Evolutionary conservation across 2,329 filamentous ascomycete species (phyloP), one percentile per base, ranked within the genome.

Genomic region (Aspergillus brunneoviolaceus): DNA sequence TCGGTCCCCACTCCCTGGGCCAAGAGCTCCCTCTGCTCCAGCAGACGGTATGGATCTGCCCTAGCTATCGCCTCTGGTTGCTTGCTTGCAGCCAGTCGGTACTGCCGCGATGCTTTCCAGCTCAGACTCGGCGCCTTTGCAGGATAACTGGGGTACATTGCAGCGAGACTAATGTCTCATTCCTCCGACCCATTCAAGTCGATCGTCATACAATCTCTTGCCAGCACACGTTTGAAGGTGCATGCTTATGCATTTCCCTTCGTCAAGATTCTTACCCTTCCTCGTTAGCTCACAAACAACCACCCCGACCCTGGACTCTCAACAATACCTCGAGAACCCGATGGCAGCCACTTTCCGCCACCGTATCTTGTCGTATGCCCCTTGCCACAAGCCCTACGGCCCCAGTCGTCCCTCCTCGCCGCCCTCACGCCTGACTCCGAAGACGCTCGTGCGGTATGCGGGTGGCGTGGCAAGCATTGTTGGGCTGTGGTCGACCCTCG

Each of bases 1-100:
- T 53, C 35, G 21, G 19, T n/a, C 33, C 29, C 42, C 19, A 27
- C 56, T 35, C 51, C 23, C 14, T 16, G 33, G 39, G 49, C 31
- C 21, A 21, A 23, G 61, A 53, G 42, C 54, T 51, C 31, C 33
- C 9, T 33, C 49, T 45, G 10, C 49, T 29, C 49, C 58, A 60
- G 59, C 47, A 42, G 42, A 25, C 56, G 60, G 63, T 58, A 67
- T 67, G 65, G 65, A 67, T 67, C 65, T 51, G 27, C 64, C 53
- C 14, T 7, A 23, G 35, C 48, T 14, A 19, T 29, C 25, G 51
- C 12, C 27, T 35, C 42, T 21, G 27, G 3, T 29, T 58, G 31
- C 39, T 27, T 55, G 51, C 42, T 27, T 19, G n/a, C 39, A 45
- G 39, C 39, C 39, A 45, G 2, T 10, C 6, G 21, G 35, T 14